phyloP scores from a whole-genome alignment of 169 alveolate species.

The Ichthyophthirius multifiliis region DNA sequence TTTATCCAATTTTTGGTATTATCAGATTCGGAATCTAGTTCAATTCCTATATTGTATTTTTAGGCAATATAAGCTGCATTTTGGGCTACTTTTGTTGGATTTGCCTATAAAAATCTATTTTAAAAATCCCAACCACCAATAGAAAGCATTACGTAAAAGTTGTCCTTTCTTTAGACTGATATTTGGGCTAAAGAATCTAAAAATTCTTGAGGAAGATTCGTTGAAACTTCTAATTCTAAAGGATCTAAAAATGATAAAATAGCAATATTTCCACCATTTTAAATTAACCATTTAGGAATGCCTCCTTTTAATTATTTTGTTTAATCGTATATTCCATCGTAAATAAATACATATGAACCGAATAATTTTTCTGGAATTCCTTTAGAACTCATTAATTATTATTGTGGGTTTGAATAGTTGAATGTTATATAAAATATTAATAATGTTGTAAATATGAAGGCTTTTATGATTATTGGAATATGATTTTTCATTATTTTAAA shows the following conservation, averaged over 20 bases:
- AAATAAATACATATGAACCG: neutral
- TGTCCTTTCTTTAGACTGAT: neutral
- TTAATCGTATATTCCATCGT: neutral
- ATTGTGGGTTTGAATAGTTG: no score
- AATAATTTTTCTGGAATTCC: neutral
- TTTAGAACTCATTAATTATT: neutral
- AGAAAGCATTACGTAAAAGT: neutral
- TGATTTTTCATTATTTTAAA: no score
- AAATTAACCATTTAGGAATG: slow-evolving; percentile 1
- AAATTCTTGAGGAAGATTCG: neutral
- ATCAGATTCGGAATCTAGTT: neutral
- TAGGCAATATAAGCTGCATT: neutral
- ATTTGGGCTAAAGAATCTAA: neutral
- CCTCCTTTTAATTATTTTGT: neutral
- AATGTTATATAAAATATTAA: no score
- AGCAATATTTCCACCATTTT: neutral
- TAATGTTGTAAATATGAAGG: no score
- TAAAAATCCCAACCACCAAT: slow-evolving; percentile 13
- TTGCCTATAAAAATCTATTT: neutral
- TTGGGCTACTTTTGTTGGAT: neutral
- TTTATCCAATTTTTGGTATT: neutral
- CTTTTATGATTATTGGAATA: no score
- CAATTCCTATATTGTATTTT: neutral
- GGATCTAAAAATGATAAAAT: neutral
- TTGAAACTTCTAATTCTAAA: neutral